Evolutionary conservation across 164 flowering plant species (phyloP).

Genomic region (Santalum album): DNA sequence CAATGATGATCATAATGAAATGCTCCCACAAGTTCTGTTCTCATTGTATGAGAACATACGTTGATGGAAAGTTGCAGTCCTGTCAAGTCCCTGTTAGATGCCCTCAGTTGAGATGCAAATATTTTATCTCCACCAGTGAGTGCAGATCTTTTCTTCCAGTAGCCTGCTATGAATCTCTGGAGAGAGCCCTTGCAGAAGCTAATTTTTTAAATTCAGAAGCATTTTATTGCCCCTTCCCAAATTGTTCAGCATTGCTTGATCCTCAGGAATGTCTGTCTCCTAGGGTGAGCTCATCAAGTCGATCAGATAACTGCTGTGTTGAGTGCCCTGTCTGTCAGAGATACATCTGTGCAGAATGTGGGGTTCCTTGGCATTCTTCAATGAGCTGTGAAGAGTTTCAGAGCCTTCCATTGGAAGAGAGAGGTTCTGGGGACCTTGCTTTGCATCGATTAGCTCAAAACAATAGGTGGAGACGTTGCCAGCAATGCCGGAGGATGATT

Average conservation of each 20-base stretch:
- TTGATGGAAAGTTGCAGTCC: constrained; percentile 50
- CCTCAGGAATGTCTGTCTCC: constrained; percentile 51
- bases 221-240: constrained; percentile 63
- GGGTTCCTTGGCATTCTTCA: constrained; percentile 83
- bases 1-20: constrained; percentile 57
- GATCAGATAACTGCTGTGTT: constrained; percentile 40
- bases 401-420: constrained; percentile 56
- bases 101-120: constrained; percentile 63
- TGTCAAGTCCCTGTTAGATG: constrained; percentile 75
- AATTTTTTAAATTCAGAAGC: constrained; percentile 36
- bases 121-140: constrained; percentile 53
- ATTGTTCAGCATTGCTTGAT: constrained; percentile 65
- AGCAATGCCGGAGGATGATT: constrained; percentile 77
- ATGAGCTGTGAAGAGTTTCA: constrained; percentile 78
- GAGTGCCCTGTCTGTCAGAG: constrained; percentile 78
- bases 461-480: constrained; percentile 75
- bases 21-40: constrained; percentile 88
- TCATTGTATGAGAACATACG: constrained; percentile 68
- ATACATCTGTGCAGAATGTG: constrained; percentile 64
- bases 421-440: constrained; percentile 59
- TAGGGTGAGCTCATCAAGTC: constrained; percentile 60
- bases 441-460: constrained; percentile 54
- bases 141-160: constrained; percentile 71
- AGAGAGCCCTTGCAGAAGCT: constrained; percentile 57
- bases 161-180: constrained; percentile 43